Evolutionary conservation across 2,329 filamentous ascomycete species (phyloP).

Genomic region (Annulohypoxylon truncatum): DNA sequence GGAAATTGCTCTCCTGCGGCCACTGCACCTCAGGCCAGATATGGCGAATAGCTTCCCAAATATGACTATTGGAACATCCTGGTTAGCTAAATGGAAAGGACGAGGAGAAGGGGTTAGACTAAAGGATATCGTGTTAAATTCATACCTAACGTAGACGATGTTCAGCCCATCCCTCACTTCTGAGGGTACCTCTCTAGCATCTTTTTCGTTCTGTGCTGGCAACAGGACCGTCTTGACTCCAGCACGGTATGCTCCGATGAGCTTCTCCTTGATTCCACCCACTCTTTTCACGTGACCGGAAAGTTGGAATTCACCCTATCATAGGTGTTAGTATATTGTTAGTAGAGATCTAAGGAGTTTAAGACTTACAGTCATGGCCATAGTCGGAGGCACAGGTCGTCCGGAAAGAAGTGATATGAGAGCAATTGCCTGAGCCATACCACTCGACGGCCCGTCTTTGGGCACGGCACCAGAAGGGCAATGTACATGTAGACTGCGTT

Average conservation of each 20-base stretch:
- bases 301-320: slow-evolving; percentile 77
- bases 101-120: slow-evolving; percentile 2
- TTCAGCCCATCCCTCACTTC: slow-evolving; percentile 89
- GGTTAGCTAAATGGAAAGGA: slow-evolving; percentile 35
- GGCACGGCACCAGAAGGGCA: slow-evolving; percentile 95
- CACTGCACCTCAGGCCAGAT: slow-evolving; percentile 93
- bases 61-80: slow-evolving; percentile 68
- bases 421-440: slow-evolving; percentile 92
- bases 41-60: slow-evolving; percentile 91
- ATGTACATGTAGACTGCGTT: slow-evolving; percentile 93
- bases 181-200: slow-evolving; percentile 87
- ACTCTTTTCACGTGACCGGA: slow-evolving; percentile 92
- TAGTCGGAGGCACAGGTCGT: slow-evolving; percentile 85
- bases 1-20: slow-evolving; percentile 75
- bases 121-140: slow-evolving; percentile 31
- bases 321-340: slow-evolving; percentile 39
- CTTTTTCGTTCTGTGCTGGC: slow-evolving; percentile 89
- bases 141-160: slow-evolving; percentile 89
- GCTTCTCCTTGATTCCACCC: slow-evolving; percentile 97
- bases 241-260: slow-evolving; percentile 91
- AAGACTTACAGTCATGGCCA: slow-evolving; percentile 87
- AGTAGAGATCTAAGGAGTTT: slow-evolving; percentile 29
- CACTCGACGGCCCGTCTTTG: slow-evolving; percentile 89
- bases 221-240: slow-evolving; percentile 95
- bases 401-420: slow-evolving; percentile 90